These are phyloP conservation scores for Eremothecium cymbalariae DNA, from an alignment of 1,139 yeast species.

Conservation along the genomic window DNA sequence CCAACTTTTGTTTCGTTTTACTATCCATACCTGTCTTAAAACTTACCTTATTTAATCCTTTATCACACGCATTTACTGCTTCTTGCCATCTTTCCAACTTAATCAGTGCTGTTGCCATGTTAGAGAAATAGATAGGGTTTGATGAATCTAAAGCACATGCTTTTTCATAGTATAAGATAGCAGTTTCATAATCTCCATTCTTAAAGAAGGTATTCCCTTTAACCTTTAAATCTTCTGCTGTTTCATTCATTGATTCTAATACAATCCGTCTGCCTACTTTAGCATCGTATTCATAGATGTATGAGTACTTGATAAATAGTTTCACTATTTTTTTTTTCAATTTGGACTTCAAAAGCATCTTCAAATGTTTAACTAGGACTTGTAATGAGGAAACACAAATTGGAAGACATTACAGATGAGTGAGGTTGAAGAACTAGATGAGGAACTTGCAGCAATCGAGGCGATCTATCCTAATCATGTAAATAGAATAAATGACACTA, in stretches of 20 bases:
- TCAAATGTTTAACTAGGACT: no score
- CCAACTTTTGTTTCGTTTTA: conserved; percentile 42
- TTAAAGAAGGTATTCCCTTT: conserved; percentile 66
- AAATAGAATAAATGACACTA: conserved; percentile 34
- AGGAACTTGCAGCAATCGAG: conserved; percentile 75
- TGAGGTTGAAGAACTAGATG: conserved; percentile 51
- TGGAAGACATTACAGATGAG: not conserved
- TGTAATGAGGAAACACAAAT: not conserved
- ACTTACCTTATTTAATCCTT: conserved; percentile 41
- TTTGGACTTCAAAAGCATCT: no score
- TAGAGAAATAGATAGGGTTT: conserved; percentile 64
- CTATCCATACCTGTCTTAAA: conserved; percentile 22
- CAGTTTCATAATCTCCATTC: conserved; percentile 44
- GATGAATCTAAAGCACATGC: conserved; percentile 52
- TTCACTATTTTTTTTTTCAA: no score
- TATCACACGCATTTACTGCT: conserved; percentile 54
- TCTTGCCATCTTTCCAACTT: conserved; percentile 47
- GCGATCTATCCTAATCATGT: conserved; percentile 76
- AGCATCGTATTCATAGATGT: no score
- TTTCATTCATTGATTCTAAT: no score
- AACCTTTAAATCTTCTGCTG: conserved; percentile 27
- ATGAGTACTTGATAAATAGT: no score
- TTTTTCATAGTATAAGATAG: conserved; percentile 54
- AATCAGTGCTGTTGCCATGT: conserved; percentile 67
- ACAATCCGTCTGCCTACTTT: no score